Evolutionary conservation across 495 filamentous ascomycete species (phyloP).

Genomic region (Penicillium dipodomyicola): DNA sequence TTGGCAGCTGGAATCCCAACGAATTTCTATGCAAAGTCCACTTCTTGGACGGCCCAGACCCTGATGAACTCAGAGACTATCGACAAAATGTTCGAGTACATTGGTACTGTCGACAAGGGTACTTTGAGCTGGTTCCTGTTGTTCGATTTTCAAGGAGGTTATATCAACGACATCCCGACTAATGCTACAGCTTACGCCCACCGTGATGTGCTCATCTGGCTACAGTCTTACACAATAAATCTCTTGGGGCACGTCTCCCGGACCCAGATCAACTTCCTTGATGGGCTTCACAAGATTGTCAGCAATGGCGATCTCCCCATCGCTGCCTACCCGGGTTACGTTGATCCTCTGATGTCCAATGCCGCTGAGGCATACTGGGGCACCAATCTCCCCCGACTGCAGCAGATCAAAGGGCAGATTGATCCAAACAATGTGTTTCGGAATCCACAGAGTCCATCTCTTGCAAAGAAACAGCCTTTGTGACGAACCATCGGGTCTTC

Average conservation of each 20-base stretch:
- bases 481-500: neutral
- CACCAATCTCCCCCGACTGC: neutral
- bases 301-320: neutral
- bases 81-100: slow-evolving; percentile 17
- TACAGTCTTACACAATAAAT: neutral
- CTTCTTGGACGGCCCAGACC: neutral
- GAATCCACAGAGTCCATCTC: neutral
- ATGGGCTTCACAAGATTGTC: neutral
- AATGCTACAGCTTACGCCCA: slow-evolving; percentile 38
- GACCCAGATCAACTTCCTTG: neutral
- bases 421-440: neutral
- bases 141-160: slow-evolving; percentile 42
- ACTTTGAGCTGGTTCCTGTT: slow-evolving; percentile 44
- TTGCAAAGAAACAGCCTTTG: neutral
- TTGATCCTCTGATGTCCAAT: neutral
- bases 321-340: neutral
- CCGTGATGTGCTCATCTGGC: slow-evolving; percentile 21
- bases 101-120: slow-evolving; percentile 46
- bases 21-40: neutral
- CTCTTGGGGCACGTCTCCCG: neutral
- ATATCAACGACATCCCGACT: slow-evolving; percentile 32
- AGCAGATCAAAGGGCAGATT: neutral
- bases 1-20: slow-evolving; percentile 14
- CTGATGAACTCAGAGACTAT: neutral
- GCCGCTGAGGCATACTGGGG: neutral